Base-by-base conservation (phyloP, 805 yeast genomes). In the Candida pseudoglaebosa region DNA sequence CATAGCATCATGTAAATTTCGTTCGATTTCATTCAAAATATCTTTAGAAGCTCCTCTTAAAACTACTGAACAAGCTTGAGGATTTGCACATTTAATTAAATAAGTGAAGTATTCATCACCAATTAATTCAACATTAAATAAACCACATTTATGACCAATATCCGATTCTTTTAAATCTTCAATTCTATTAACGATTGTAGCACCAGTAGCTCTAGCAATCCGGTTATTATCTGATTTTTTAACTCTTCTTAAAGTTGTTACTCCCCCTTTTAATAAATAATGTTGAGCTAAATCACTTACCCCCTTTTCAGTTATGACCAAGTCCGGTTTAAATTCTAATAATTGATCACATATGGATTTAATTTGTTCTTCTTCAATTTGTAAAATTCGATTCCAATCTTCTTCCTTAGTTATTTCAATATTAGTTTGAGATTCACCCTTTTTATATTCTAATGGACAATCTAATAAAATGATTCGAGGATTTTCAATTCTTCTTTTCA, bases 391-490 rank as follows among this genome's bases (percentile, higher is more conserved):
- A 60, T 82, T 83, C 98, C 98, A 93, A 67, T 93, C 99, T 46
- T 81, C 85, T 64, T 91, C 98, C 55, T 88, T 88, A 32, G 96
- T 84, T 62, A 93, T 90, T 70, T 93, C 99, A 50, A 93, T 87
- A 65, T 93, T 91, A 38, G 98, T 93, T 65, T 93, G 99, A 2
- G 97, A 89, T 69, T 93, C 99, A 48, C 99, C 99, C 75, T 93
- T 93, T 71, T 93, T 93, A 70, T 93, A 93, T 67, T 93, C 99
- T 53, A 93, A 73, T 9, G 99, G 97, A 65, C 97, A 90, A 67
- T 93, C 99, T 51, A 93, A 74, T 49, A 93, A 73, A 14, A 93
- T 77, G 39, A 93, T 78, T 47, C 91, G 78, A 36, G 99, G 99
- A 55, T 88, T 85, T 59, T 83, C 85, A 50, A 93, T 84, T 52